Evolutionary conservation across 345 rosid genomes (phyloP), one percentile per base, ranked within the genome.

Genomic region (Streptanthus diversifolius): DNA sequence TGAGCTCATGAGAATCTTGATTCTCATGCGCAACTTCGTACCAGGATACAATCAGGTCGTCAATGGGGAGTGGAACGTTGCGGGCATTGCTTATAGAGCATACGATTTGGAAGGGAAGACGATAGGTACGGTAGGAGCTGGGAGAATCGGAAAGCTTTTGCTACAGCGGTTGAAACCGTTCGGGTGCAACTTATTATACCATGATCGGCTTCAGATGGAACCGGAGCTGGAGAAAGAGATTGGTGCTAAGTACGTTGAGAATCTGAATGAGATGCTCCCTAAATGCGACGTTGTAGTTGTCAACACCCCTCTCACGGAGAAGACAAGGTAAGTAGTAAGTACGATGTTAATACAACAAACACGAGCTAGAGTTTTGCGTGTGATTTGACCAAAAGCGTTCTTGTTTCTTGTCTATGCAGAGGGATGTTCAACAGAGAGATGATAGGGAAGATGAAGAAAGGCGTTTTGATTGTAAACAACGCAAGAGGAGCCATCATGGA

Each of bases 401-500:
- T 45, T 36, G 71, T 33, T 41, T 13, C 4, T 24, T 72, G 68
- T 15, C 44, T 14, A 33, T 33, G 22, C 79, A 93, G 95, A 68
- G 97, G 97, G 62, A 61, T 91, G 87, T 85, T 93, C 54, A 52
- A 89, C 84, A 89, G 75, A 82, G 91, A 93, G 19, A 73, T 78
- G 77, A 89, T 91, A 74, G 83, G 88, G 14, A 93, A 91, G 79
- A 8, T 91, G 88, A 93, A 93, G 90, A 89, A 82, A 79, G 98
- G 96, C 2, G 97, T 89, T 40, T 70, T 86, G 37, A 85, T 93
- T 48, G 97, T 93, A 62, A 93, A 93, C 78, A 93, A 93, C 77
- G 98, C 98, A 21, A 85, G 98, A 72, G 98, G 93, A 76, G 96
- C 98, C 45, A 89, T 93, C 68, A 87, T 89, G 95, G 96, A 93